phyloP scores from a whole-genome alignment of 495 filamentous ascomycete species.

The Neurospora terricola region DNA sequence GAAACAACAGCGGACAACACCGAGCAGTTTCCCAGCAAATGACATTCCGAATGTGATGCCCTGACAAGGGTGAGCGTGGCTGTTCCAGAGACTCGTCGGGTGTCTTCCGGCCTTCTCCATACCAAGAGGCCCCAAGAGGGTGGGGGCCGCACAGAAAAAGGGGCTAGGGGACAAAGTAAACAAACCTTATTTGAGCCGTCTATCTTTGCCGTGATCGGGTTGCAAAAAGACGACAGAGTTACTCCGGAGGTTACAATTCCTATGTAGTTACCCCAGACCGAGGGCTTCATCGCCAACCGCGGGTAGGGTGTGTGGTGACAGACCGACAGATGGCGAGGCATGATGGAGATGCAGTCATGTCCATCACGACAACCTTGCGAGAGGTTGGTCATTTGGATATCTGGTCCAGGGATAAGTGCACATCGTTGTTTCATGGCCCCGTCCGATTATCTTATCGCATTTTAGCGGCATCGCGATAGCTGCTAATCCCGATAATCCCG shows the following conservation, averaged over 20 bases:
- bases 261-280: not conserved
- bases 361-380: not conserved
- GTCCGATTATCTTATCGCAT: not conserved
- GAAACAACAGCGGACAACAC: not conserved
- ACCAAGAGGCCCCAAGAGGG: not conserved
- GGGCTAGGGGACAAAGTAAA: not conserved
- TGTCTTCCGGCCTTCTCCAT: not conserved
- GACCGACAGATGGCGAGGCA: not conserved
- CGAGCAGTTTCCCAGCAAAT: not conserved
- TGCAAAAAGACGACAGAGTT: not conserved
- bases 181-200: not conserved
- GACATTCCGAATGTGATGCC: not conserved
- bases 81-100: not conserved
- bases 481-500: not conserved
- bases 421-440: not conserved
- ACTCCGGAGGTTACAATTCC: not conserved
- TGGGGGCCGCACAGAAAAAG: not conserved
- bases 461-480: not conserved
- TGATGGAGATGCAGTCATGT: not conserved
- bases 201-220: not conserved
- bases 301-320: not conserved
- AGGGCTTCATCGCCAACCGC: not conserved
- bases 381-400: not conserved
- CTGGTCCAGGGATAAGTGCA: not conserved
- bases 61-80: not conserved